These are phyloP conservation scores for Pelargonium citronellum DNA, from an alignment of 441 rosid species.

Conservation along the genomic window DNA sequence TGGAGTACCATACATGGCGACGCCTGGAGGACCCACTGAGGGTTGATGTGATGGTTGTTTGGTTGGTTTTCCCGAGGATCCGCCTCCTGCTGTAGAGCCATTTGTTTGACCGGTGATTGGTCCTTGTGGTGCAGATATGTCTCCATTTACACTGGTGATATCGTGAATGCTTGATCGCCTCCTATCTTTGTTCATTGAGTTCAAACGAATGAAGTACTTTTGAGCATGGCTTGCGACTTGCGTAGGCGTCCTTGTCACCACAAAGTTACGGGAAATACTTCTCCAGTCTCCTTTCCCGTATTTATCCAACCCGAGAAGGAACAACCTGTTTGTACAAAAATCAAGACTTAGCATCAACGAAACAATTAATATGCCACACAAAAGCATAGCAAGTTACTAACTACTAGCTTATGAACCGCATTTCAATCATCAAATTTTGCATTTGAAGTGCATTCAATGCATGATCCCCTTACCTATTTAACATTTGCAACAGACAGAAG, in stretches of 20 bases:
- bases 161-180: conserved; percentile 96
- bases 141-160: conserved; percentile 80
- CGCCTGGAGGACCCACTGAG: conserved; percentile 45
- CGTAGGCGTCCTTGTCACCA: conserved; percentile 80
- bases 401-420: too few relatives aligned
- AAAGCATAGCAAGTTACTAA: background rate
- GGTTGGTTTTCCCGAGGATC: conserved; percentile 44
- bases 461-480: too few relatives aligned
- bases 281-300: conserved; percentile 99
- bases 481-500: too few relatives aligned
- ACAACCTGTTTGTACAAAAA: conserved; percentile 50
- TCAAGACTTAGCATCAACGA: conserved; percentile 13
- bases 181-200: conserved; percentile 89
- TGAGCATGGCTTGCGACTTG: conserved; percentile 69
- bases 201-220: conserved; percentile 80
- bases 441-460: too few relatives aligned
- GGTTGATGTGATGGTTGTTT: conserved; percentile 37
- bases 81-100: conserved; percentile 44
- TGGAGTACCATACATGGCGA: conserved; percentile 59
- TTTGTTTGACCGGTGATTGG: conserved; percentile 89
- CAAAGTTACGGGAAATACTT: conserved; percentile 93
- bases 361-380: background rate
- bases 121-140: conserved; percentile 58
- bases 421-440: too few relatives aligned
- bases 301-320: conserved; percentile 89